Evolutionary conservation across 2,329 filamentous ascomycete species (phyloP).

Genomic region (Monosporascus ibericus): DNA sequence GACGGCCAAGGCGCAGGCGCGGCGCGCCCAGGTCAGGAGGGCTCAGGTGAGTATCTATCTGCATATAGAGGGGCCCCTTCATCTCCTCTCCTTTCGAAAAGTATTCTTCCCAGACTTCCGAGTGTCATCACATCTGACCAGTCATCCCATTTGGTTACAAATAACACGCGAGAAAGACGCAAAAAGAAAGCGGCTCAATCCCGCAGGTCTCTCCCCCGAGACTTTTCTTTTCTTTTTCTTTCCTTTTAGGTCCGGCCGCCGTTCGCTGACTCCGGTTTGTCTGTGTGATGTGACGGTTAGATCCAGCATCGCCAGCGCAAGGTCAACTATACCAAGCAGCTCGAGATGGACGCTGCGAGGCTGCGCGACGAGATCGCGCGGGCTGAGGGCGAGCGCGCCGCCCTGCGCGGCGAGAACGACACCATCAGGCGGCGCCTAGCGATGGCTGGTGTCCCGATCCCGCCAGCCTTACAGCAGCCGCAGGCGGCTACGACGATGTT

Average conservation of each 20-base stretch:
- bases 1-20: constrained; percentile 37
- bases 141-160: too few relatives aligned
- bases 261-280: too few relatives aligned
- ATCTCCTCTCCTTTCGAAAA: too few relatives aligned
- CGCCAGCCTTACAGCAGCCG: not conserved
- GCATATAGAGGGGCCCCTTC: too few relatives aligned
- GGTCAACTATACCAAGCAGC: constrained; percentile 47
- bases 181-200: too few relatives aligned
- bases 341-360: constrained; percentile 44
- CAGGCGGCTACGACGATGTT: not conserved
- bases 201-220: too few relatives aligned
- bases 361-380: constrained; percentile 41
- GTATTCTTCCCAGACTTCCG: too few relatives aligned
- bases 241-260: too few relatives aligned
- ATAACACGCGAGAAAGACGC: too few relatives aligned
- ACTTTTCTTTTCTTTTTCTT: too few relatives aligned
- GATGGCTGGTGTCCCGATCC: constrained; percentile 11
- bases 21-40: constrained; percentile 45
- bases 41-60: constrained; percentile 30
- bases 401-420: constrained; percentile 37
- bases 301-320: constrained; percentile 51
- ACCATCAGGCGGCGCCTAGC: constrained; percentile 31
- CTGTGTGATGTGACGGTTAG: constrained; percentile 2
- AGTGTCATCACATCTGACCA: too few relatives aligned
- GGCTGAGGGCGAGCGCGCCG: constrained; percentile 32